These are phyloP conservation scores for Rhododendron vialii DNA, from an alignment of 148 eudicot genomes.

Conservation along the genomic window DNA sequence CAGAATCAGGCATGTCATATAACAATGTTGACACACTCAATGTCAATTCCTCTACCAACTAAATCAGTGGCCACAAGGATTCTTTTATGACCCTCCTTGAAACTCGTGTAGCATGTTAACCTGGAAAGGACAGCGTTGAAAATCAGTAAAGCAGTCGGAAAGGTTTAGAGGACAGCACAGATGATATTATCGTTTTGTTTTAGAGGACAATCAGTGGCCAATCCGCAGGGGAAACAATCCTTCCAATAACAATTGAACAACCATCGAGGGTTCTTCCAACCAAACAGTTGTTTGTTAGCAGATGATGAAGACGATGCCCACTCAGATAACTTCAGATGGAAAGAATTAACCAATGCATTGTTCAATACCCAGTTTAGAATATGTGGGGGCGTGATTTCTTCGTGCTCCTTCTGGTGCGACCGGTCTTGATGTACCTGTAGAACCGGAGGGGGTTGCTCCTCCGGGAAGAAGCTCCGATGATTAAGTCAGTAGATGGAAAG, in stretches of 20 bases:
- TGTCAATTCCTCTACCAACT: constrained; percentile 95
- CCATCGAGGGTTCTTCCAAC: not conserved
- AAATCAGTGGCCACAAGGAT: constrained; percentile 94
- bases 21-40: constrained; percentile 91
- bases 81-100: constrained; percentile 89
- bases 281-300: not conserved
- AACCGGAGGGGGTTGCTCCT: no score
- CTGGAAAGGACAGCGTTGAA: constrained; percentile 22
- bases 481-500: no score
- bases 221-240: not conserved
- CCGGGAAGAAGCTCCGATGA: no score
- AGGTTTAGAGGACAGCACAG: not conserved
- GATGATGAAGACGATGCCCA: not conserved
- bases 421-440: no score
- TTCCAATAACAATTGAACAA: not conserved
- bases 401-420: no score
- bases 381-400: no score
- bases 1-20: constrained; percentile 98
- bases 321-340: not conserved
- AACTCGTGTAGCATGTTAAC: constrained; percentile 79
- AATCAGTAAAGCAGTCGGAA: not conserved
- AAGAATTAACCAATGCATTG: not conserved
- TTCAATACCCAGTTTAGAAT: not conserved
- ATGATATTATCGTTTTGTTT: not conserved
- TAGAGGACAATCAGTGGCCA: not conserved